Percentiles rank a stretch among this genome's conserved stretches.
Conservation (phyloP, 306 rosid species). For the cucumber (Cucumis sativus) region Cucumber_9930_V3 NC_026660.2:8829501-8830000, state of each 20-base stretch:
- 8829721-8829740: not conserved
- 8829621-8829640: constrained; percentile 41
- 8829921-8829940: constrained; percentile 44
- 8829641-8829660: constrained; percentile 25
- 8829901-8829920: constrained; percentile 57
- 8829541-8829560: constrained; percentile 29
- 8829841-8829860: not conserved
- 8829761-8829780: constrained; percentile 37
- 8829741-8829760: constrained; percentile 21
- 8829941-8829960: constrained; percentile 60
- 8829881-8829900: constrained; percentile 20
- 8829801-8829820: not conserved
- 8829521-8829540: not conserved
- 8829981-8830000: constrained; percentile 51
- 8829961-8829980: constrained; percentile 57
- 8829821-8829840: not conserved
- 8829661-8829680: not conserved
- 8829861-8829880: not conserved
- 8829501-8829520: not conserved
- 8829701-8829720: not conserved
- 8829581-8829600: constrained; percentile 57
- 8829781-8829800: constrained; percentile 21
- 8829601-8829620: constrained; percentile 41
- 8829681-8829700: not conserved
- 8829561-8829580: constrained; percentile 50